Conservation (phyloP, 208 protist species). For the Trypanosoma lewisi region DNA sequence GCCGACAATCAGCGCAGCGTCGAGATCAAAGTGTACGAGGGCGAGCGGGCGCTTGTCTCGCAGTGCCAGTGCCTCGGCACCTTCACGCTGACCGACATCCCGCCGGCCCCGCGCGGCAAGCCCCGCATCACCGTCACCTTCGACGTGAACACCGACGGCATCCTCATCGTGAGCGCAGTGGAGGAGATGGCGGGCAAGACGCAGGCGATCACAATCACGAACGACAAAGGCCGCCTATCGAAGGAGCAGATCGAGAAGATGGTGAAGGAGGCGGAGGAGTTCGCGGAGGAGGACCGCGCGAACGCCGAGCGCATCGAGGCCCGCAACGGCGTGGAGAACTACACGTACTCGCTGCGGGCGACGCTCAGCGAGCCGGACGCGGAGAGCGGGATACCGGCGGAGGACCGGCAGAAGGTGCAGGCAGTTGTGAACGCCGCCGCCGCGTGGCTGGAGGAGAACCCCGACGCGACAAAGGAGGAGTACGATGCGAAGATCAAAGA, state of each 20-base stretch:
- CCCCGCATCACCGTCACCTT: slow-evolving; percentile 98
- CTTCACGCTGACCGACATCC: slow-evolving; percentile 90
- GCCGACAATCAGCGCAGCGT: slow-evolving; percentile 90
- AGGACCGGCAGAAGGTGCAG: slow-evolving; percentile 54
- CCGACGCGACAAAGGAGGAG: slow-evolving; percentile 89
- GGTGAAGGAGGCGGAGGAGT: slow-evolving; percentile 93
- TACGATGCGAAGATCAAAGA: slow-evolving; percentile 90
- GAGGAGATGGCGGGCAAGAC: slow-evolving; percentile 93
- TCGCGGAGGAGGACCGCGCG: slow-evolving; percentile 89
- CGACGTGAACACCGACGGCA: slow-evolving; percentile 98
- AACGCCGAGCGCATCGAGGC: slow-evolving; percentile 88
- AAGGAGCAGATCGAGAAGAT: slow-evolving; percentile 95
- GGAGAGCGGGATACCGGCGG: slow-evolving; percentile 34
- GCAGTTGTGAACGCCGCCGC: slow-evolving; percentile 44
- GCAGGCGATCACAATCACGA: slow-evolving; percentile 93
- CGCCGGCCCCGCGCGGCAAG: slow-evolving; percentile 88
- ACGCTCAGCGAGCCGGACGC: slow-evolving; percentile 63
- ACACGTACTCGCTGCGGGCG: slow-evolving; percentile 71
- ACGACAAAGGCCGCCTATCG: slow-evolving; percentile 96
- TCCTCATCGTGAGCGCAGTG: slow-evolving; percentile 94
- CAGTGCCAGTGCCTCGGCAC: slow-evolving; percentile 95
- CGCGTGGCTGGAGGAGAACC: slow-evolving; percentile 63
- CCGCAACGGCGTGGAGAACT: slow-evolving; percentile 92
- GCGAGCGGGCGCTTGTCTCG: slow-evolving; percentile 89
- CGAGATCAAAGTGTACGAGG: slow-evolving; percentile 92